phyloP scores from a whole-genome alignment of 495 filamentous ascomycete species.

The Aspergillus nanangensis region DNA sequence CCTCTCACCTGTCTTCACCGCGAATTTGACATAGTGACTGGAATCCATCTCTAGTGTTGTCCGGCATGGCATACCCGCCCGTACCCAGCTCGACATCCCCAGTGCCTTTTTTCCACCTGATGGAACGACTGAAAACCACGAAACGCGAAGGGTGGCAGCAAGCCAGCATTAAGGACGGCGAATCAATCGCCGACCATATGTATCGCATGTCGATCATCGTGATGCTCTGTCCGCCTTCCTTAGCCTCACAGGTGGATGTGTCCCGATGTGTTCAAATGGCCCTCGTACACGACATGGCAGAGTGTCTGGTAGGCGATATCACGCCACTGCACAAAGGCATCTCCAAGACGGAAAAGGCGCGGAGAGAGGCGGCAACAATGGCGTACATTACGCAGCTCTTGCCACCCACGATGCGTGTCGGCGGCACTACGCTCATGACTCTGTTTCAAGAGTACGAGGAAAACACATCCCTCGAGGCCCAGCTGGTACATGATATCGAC shows the following conservation, averaged over 20 bases:
- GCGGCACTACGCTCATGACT: neutral
- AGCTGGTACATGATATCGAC: conserved; percentile 93
- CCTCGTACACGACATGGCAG: conserved; percentile 92
- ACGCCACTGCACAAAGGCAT: conserved; percentile 75
- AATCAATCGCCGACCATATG: conserved; percentile 96
- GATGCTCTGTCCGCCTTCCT: conserved; percentile 76
- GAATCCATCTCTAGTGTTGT: no score
- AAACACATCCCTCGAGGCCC: conserved; percentile 66
- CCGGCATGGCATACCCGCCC: no score
- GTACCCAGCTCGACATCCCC: no score
- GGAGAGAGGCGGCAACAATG: neutral
- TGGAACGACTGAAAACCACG: conserved; percentile 86
- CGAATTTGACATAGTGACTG: no score
- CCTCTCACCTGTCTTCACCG: no score
- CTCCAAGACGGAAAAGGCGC: conserved; percentile 58
- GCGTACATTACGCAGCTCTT: neutral
- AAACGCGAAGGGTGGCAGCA: conserved; percentile 90
- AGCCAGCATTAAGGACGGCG: conserved; percentile 64
- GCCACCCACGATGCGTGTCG: neutral
- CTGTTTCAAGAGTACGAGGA: conserved; percentile 61
- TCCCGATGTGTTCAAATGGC: conserved; percentile 82
- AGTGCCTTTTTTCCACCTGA: conserved; percentile 82
- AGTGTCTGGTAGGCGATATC: conserved; percentile 86
- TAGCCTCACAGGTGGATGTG: conserved; percentile 63
- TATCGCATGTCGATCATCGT: conserved; percentile 95